Evolutionary conservation across 2,329 filamentous ascomycete genomes (phyloP).

Genomic region (Clonostachys byssicola): DNA sequence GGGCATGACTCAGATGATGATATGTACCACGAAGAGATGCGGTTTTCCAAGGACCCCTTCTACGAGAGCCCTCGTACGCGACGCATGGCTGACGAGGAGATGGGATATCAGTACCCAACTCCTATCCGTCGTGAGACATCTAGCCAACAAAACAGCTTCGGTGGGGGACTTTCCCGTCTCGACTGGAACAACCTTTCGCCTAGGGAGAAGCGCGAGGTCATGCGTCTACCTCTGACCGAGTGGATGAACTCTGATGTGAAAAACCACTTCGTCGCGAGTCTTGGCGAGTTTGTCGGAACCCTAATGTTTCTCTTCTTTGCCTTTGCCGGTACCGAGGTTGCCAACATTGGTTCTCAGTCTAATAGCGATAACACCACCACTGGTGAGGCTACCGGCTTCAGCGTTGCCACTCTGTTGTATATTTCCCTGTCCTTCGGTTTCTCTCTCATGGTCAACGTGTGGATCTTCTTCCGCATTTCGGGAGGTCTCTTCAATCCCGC

Average conservation of each 20-base stretch:
- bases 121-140: background rate
- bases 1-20: constrained; percentile 14
- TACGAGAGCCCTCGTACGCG: background rate
- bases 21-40: constrained; percentile 7
- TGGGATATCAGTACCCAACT: background rate
- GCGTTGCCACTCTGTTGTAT: constrained; percentile 34
- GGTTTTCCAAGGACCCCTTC: background rate
- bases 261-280: constrained; percentile 31
- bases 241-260: constrained; percentile 43
- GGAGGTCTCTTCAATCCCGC: constrained; percentile 29
- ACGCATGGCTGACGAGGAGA: background rate
- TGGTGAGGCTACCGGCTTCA: constrained; percentile 34
- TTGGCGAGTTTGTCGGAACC: constrained; percentile 34
- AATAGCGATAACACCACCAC: constrained; percentile 29
- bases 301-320: constrained; percentile 38
- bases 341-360: constrained; percentile 28
- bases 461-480: constrained; percentile 42
- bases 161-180: constrained; percentile 7
- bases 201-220: constrained; percentile 33
- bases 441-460: constrained; percentile 39
- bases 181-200: constrained; percentile 31
- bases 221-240: constrained; percentile 36
- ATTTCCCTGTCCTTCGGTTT: constrained; percentile 36
- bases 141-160: background rate
- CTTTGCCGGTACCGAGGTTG: constrained; percentile 32